Conservation (phyloP, 164 flowering plant species). For the Tetrastigma voinierianum region DNA sequence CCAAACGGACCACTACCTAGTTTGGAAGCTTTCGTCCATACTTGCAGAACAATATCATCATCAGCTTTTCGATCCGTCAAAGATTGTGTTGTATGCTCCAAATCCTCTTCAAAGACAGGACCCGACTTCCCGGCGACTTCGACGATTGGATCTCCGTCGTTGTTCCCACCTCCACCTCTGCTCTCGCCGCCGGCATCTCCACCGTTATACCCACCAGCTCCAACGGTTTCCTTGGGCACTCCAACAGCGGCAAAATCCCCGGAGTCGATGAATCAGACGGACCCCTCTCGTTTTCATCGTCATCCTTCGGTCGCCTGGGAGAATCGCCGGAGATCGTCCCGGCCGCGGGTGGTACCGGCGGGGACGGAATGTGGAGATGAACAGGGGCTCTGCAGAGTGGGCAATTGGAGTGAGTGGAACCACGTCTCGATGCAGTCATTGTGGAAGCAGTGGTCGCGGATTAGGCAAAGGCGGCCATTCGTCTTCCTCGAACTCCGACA, state of each 20-base stretch:
- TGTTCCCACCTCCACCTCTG: neutral
- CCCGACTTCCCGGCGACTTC: slow-evolving; percentile 7
- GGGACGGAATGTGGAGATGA: slow-evolving; percentile 1
- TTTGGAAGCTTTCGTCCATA: neutral
- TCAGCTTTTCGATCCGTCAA: too few species aligned
- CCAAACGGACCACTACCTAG: too few species aligned
- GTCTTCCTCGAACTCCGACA: slow-evolving; percentile 51
- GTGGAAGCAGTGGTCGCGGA: slow-evolving; percentile 53
- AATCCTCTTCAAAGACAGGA: slow-evolving; percentile 17
- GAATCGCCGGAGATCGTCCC: slow-evolving; percentile 4
- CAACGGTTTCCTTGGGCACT: slow-evolving; percentile 15
- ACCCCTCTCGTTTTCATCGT: slow-evolving; percentile 9
- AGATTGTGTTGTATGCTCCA: slow-evolving; percentile 12
- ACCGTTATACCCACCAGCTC: slow-evolving; percentile 23
- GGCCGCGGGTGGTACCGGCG: slow-evolving; percentile 9
- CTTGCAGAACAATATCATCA: too few species aligned
- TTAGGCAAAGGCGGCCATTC: slow-evolving; percentile 50
- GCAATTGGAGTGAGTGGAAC: slow-evolving; percentile 54
- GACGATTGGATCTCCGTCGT: neutral
- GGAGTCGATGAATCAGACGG: slow-evolving; percentile 1
- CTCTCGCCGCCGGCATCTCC: slow-evolving; percentile 28
- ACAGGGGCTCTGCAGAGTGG: slow-evolving; percentile 62
- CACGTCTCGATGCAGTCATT: slow-evolving; percentile 63
- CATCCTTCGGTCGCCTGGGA: too few species aligned
- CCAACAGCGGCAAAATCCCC: slow-evolving; percentile 1